phyloP scores from a whole-genome alignment of 441 rosid species.

The Melastoma candidum region DNA sequence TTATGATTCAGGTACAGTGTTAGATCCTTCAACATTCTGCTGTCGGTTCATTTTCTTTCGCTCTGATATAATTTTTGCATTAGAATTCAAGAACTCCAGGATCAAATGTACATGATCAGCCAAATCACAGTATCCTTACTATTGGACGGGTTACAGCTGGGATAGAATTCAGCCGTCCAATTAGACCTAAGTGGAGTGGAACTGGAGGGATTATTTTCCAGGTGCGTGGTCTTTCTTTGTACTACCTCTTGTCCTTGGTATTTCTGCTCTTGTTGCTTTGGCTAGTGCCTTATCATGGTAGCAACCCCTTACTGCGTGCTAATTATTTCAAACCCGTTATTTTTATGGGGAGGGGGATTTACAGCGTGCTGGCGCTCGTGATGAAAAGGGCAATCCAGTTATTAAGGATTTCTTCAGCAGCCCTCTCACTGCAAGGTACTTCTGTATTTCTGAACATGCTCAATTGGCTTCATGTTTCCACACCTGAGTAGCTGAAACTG shows the following conservation, averaged over 20 bases:
- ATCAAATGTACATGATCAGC: conserved; percentile 75
- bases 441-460: conserved; percentile 7
- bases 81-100: conserved; percentile 95
- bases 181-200: conserved; percentile 96
- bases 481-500: conserved; percentile 10
- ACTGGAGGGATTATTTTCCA: conserved; percentile 78
- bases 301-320: too few relatives aligned
- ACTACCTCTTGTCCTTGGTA: conserved; percentile 4
- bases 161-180: conserved; percentile 80
- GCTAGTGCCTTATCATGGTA: background rate
- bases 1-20: conserved; percentile 69
- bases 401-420: conserved; percentile 74
- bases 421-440: conserved; percentile 88
- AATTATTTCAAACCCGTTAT: background rate
- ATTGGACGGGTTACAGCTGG: conserved; percentile 77
- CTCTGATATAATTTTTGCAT: conserved; percentile 5
- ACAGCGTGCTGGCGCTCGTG: conserved; percentile 79
- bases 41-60: background rate
- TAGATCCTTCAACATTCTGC: background rate
- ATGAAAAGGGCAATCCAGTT: conserved; percentile 70
- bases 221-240: conserved; percentile 26
- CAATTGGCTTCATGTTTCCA: conserved; percentile 5
- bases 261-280: conserved; percentile 6
- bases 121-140: conserved; percentile 53
- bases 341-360: conserved; percentile 4